Evolutionary conservation across 2,329 filamentous ascomycete genomes (phyloP), one percentile per base, ranked within the genome.

Genomic region (Penicillium sp.): DNA sequence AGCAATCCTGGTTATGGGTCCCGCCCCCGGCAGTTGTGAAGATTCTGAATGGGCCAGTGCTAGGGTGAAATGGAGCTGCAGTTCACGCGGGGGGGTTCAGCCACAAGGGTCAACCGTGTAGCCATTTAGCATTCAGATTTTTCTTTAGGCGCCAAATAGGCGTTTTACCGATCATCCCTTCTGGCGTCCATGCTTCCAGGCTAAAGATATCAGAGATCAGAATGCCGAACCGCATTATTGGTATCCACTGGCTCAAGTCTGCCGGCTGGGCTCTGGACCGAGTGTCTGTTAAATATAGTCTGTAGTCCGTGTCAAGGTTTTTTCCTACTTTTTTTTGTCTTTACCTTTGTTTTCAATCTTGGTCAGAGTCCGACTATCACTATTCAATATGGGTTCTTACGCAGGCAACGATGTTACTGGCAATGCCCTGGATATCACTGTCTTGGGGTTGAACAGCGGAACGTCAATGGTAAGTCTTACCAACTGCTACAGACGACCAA

Each of bases 361-460:
- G 2, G 6, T 11, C 36, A 40, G 16, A 21, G 38, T 40, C 10
- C 16, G 38, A 31, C 10, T 40, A 13, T 3, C 24, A 27, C 8
- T 27, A 39, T 14, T 47, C 38, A 49, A 48, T 42, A 63, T 65
- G 60, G 58, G 29, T 29, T 53, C 49, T 13, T 57, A 53, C 43
- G 47, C 46, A 9, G 36, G 36, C 21, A 56, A 64, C 38, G 55
- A 55, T 40, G 56, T 43, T 27, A 32, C 60, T 47, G 62, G 66
- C 42, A 58, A 69, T 52, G 55, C 68, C 21, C 67, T 85, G 53
- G 77, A 84, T 59, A 62, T 84, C 38, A 81, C 74, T 1, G 80
- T 84, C 22, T 73, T 85, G 16, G 83, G 83, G 1, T 65, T 85
- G 60, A 83, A 82, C 66, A 78, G 75, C 50, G 81, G 80, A 27